These are phyloP conservation scores for Boeremia exigua DNA, from an alignment of 2,329 filamentous ascomycete genomes.

Conservation along the genomic window DNA sequence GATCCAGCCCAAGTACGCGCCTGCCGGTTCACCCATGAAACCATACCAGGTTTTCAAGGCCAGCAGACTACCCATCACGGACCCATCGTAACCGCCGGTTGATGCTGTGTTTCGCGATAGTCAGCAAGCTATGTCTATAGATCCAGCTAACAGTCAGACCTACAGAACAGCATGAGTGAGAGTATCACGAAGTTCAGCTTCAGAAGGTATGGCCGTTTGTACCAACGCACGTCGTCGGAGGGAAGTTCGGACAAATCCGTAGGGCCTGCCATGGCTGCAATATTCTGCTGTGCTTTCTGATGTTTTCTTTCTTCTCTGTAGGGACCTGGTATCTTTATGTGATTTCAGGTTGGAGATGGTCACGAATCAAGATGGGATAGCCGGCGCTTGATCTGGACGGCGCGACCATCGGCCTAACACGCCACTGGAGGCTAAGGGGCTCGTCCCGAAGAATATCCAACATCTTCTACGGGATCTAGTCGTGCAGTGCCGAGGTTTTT, in stretches of 20 bases:
- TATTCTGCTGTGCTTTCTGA: background rate
- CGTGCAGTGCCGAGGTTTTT: too few species aligned
- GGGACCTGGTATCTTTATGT: too few species aligned
- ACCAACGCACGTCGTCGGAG: background rate
- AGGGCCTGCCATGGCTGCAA: background rate
- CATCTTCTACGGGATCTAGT: too few species aligned
- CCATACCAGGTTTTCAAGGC: background rate
- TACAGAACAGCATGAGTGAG: background rate
- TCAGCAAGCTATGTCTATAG: background rate
- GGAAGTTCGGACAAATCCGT: background rate
- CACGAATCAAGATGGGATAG: too few species aligned
- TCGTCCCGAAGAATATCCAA: too few species aligned
- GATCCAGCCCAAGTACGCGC: background rate
- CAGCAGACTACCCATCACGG: background rate
- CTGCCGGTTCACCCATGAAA: background rate
- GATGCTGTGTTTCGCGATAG: background rate
- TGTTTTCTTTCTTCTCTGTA: too few species aligned
- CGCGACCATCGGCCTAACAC: too few species aligned
- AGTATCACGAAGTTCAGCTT: background rate
- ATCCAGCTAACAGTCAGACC: background rate
- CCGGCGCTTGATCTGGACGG: too few species aligned
- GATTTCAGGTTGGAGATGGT: too few species aligned
- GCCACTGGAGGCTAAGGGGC: too few species aligned
- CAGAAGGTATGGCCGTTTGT: background rate
- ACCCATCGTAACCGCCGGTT: background rate